phyloP scores from a whole-genome alignment of 1,139 yeast genomes.

The Lizanozyma gosingica region DNA sequence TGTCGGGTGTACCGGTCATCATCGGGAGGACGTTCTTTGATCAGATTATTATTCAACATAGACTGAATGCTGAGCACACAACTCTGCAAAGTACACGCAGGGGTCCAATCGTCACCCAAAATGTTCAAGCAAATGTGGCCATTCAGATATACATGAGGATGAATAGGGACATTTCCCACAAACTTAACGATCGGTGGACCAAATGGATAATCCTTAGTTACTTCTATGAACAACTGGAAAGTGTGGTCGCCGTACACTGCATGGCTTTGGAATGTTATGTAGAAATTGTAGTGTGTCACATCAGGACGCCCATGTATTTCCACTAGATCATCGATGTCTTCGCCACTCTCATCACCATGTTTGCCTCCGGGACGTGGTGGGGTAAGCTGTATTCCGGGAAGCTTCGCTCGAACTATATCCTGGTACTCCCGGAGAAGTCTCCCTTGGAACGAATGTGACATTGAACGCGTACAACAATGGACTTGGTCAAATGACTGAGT shows the following conservation, averaged over 20 bases:
- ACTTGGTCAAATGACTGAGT: too few relatives aligned
- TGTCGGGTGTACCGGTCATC: conserved; percentile 36
- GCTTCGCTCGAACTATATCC: background rate
- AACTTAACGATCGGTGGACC: background rate
- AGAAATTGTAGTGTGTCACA: background rate
- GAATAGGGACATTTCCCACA: conserved; percentile 40
- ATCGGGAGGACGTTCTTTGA: conserved; percentile 44
- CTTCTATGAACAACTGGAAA: background rate
- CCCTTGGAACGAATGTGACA: background rate
- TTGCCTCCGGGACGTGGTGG: background rate
- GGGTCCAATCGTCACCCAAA: conserved; percentile 66
- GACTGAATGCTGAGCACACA: conserved; percentile 55
- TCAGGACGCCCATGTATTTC: background rate
- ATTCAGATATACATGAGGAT: conserved; percentile 66
- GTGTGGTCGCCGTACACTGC: background rate
- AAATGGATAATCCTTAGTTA: background rate
- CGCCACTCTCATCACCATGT: background rate
- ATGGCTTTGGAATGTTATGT: background rate
- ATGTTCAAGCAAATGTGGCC: conserved; percentile 66
- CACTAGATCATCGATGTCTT: background rate
- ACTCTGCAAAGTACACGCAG: conserved; percentile 51
- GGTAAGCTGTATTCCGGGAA: background rate
- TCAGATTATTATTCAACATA: conserved; percentile 45
- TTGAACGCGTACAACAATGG: too few relatives aligned
- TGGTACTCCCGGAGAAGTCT: background rate